Base-by-base conservation (phyloP, 176 grass and related monocot species). In the Lolium multiflorum region DNA sequence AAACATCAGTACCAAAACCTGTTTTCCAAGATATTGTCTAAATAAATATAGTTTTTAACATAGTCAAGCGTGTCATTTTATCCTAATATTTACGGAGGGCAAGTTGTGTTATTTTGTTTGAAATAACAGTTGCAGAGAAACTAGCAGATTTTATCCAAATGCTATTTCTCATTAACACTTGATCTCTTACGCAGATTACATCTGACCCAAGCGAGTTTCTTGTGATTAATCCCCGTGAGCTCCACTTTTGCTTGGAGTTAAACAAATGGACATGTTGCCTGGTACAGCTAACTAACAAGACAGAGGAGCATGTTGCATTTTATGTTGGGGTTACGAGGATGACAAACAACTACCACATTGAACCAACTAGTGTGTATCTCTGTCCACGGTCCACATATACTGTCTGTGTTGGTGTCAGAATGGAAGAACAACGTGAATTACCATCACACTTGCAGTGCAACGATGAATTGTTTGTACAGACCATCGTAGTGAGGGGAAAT, bases 401-500 rank as follows among this genome's bases (percentile, higher is more conserved):
- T 4, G 66, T 70, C 8, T 43, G 17, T 41, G 66, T 69, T 69
- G 31, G 17, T 41, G 66, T 69, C 41, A 69, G 35, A 18, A 1
- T 69, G 66, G 66, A 69, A 41, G 38, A 39, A 39, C 38, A 39
- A 39, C 38, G 38, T 39, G 38, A 39, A 4, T 39, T 39, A 4
- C 3, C 3, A 2, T 31, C 2, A 31, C 28, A 31, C 28, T 31
- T 1, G 28, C 1, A 31, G 8, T 70, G 65, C 31, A 1, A 68
- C 3, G 66, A 69, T 20, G 66, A 69, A 69, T 41, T 69, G 16
- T 16, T 69, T 69, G 66, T 69, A 69, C 16, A 69, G 35, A 69
- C 66, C 66, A 69, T 69, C 8, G 16, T 41, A 18, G 66, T 69
- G 16, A 41, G 25, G 31, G 66, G 16, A 41, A 69, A 39, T 69